Evolutionary conservation across 2,329 filamentous ascomycete genomes (phyloP).

Genomic region (Pestalotiopsis sp.): DNA sequence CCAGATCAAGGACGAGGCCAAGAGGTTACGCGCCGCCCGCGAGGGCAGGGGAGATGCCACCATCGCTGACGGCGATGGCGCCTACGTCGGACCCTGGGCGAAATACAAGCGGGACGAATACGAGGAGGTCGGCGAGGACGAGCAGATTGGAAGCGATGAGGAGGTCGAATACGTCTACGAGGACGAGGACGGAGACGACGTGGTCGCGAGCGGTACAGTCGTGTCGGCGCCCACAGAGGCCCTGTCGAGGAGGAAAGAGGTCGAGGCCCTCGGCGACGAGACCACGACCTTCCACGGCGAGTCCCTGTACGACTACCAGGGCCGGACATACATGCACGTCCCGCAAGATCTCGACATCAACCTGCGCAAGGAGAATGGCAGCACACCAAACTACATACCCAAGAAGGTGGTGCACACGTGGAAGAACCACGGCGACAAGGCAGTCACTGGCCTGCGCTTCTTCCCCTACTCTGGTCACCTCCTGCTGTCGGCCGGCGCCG

Average conservation of each 20-base stretch:
- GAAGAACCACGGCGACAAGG: conserved; percentile 79
- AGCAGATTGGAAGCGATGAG: conserved; percentile 76
- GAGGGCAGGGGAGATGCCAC: conserved; percentile 85
- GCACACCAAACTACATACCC: conserved; percentile 86
- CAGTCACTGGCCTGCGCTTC: conserved; percentile 87
- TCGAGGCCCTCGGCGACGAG: conserved; percentile 68
- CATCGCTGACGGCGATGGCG: conserved; percentile 81
- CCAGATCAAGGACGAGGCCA: conserved; percentile 71
- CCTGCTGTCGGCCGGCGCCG: conserved; percentile 85
- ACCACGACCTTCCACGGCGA: conserved; percentile 86
- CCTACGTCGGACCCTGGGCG: conserved; percentile 96
- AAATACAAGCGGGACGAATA: conserved; percentile 75
- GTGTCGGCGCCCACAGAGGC: conserved; percentile 58
- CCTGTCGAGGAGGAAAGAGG: conserved; percentile 58
- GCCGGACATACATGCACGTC: conserved; percentile 96
- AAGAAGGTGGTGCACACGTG: conserved; percentile 93
- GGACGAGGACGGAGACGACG: conserved; percentile 70
- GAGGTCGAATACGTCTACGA: conserved; percentile 80
- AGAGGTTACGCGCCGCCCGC: conserved; percentile 69
- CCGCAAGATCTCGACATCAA: conserved; percentile 89
- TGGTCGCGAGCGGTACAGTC: conserved; percentile 66
- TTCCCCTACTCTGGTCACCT: conserved; percentile 88
- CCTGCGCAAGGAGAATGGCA: conserved; percentile 78
- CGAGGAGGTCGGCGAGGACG: conserved; percentile 73
- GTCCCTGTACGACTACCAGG: conserved; percentile 88